Conservation (phyloP, 83 land plant genomes). For the Isoetes engelmannii region DNA sequence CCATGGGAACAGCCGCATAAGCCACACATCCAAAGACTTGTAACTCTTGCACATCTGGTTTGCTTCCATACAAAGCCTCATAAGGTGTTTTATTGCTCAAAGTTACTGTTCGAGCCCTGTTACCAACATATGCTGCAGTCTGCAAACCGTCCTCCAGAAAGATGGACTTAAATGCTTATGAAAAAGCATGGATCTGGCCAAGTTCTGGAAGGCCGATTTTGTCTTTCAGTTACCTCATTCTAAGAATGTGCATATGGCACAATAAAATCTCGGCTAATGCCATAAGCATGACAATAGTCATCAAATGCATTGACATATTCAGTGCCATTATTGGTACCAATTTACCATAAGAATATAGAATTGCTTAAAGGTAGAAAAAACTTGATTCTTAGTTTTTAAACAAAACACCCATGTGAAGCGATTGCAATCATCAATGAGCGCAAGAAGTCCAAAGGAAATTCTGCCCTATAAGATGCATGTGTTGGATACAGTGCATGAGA, state of each 20-base stretch:
- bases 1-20: not conserved
- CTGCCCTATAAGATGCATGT: too few species aligned
- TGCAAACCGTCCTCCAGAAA: conserved; percentile 28
- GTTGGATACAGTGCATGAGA: too few species aligned
- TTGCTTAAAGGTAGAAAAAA: conserved; percentile 15
- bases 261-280: conserved; percentile 15
- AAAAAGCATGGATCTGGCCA: not conserved
- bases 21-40: too few species aligned
- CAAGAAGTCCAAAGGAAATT: conserved; percentile 12
- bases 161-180: conserved; percentile 13
- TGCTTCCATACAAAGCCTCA: too few species aligned
- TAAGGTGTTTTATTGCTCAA: not conserved
- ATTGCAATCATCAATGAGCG: conserved; percentile 20
- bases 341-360: conserved; percentile 21
- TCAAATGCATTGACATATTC: conserved; percentile 12
- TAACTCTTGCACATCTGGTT: too few species aligned
- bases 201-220: conserved; percentile 6
- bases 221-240: conserved; percentile 23
- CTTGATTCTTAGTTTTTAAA: conserved; percentile 17
- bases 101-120: conserved; percentile 6
- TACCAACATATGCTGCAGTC: conserved; percentile 15
- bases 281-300: conserved; percentile 25
- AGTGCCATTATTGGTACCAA: conserved; percentile 22
- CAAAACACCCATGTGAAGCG: conserved; percentile 14
- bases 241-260: conserved; percentile 20